These are phyloP conservation scores for Trichophyton rubrum DNA, from an alignment of 2,329 filamentous ascomycete species.

Conservation along the genomic window DNA sequence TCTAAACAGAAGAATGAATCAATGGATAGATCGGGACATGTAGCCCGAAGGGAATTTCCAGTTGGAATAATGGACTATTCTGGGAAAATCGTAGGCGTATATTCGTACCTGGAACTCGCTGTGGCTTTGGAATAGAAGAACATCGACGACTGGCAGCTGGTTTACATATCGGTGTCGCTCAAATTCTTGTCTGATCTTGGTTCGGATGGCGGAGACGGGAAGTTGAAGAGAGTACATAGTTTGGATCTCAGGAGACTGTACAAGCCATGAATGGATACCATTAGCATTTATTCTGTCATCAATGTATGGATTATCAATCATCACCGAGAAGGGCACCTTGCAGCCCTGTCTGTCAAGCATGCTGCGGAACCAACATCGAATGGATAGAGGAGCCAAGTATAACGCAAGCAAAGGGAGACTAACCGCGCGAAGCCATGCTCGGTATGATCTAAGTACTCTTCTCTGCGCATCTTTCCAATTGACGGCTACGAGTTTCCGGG, in stretches of 20 bases:
- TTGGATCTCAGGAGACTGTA: slow-evolving; percentile 87
- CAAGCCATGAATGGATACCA: slow-evolving; percentile 10
- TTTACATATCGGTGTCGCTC: slow-evolving; percentile 89
- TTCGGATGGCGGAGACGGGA: slow-evolving; percentile 75
- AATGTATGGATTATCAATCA: neutral
- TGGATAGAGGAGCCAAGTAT: neutral
- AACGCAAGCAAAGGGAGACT: slow-evolving; percentile 31
- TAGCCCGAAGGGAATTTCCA: no score
- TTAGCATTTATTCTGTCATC: neutral
- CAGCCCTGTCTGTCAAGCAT: neutral
- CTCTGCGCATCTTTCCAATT: slow-evolving; percentile 81
- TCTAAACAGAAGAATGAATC: neutral
- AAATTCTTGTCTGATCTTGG: slow-evolving; percentile 92
- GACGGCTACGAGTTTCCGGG: slow-evolving; percentile 46
- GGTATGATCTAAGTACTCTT: slow-evolving; percentile 78
- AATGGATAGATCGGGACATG: no score
- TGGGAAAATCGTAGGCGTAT: no score
- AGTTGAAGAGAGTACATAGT: slow-evolving; percentile 91
- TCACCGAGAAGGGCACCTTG: neutral
- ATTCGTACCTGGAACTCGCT: slow-evolving; percentile 74
- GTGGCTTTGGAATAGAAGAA: slow-evolving; percentile 80
- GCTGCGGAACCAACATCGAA: neutral
- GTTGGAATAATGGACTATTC: no score
- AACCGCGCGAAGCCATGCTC: slow-evolving; percentile 94
- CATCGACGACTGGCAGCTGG: slow-evolving; percentile 76